Evolutionary conservation across 2,329 filamentous ascomycete genomes (phyloP), one percentile per base, ranked within the genome.

Genomic region (Chaetoscypha palmicola): DNA sequence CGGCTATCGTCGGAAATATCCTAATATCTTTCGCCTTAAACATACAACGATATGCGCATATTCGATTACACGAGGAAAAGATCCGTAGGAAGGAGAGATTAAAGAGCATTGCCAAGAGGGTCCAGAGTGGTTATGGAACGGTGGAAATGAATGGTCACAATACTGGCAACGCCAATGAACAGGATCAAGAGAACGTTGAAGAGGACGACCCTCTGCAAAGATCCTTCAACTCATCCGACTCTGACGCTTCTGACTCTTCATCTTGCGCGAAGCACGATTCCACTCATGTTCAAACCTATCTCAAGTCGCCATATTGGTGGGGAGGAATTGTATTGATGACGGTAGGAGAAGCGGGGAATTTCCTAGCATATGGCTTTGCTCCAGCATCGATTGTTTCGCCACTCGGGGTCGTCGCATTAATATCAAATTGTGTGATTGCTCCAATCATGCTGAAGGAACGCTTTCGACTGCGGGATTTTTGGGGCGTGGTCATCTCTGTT

Each of bases 321-420:
- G 68, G 82, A 23, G 92, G 92, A 16, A 91, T 97, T 53, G 76
- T 94, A 12, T 73, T 98, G 47, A 98, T 98, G 78, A 88, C 83
- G 1, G 69, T 95, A 19, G 92, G 92, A 45, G 92, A 98, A 68
- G 83, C 86, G 61, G 92, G 92, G 40, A 98, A 98, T 64, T 98
- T 98, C 61, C 69, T 98, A 51, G 92, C 92, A 0, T 98, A 98
- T 60, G 92, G 92, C 19, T 98, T 98, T 63, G 92, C 92, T 22
- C 92, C 92, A 3, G 92, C 92, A 5, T 97, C 92, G 11, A 96
- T 98, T 57, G 92, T 98, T 32, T 96, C 90, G 24, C 92, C 92
- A 0, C 72, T 98, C 4, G 92, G 92, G 8, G 92, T 98, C n/a
- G 92, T 98, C 10, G 92, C 92, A 2, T 71, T 98, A 50, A 82